Base-by-base conservation (phyloP, 345 rosid species). In the Barbarea vulgaris region DNA sequence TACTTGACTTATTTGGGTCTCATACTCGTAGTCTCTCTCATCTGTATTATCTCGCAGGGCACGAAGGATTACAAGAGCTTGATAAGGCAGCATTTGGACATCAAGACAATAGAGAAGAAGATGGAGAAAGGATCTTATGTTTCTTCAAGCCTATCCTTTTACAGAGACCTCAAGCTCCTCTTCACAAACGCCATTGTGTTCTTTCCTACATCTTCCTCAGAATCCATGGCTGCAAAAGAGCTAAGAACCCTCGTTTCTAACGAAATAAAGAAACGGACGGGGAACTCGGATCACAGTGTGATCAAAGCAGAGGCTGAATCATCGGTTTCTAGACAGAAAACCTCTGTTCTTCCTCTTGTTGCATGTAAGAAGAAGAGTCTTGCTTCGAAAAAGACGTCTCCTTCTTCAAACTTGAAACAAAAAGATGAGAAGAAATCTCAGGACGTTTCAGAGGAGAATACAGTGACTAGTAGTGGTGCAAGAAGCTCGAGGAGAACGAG, bases 131-230 rank as follows among this genome's bases (percentile, higher is more conserved):
- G 89, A 48, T 73, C 34, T n/a, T 90, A 87, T 68, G 62, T 75
- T 24, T 74, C 87, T 37, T 77, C 79, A 60, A 53, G 74, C 25
- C 80, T 83, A 27, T 15, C 67, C 1, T 87, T 87, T 73, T 84
- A 85, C 73, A 85, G 91, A 53, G 96, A 91, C 73, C 79, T 91
- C 19, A 72, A 84, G 75, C 92, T 88, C 79, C 87, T 91, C 76
- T 81, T 86, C 82, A 83, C 81, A 80, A 91, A 91, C 76, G 87
- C 86, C 64, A 42, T 88, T 52, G 85, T 91, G 37, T 87, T 81
- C 82, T 91, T 81, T 70, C 83, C 91, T 31, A 48, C 80, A 56
- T 63, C 82, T 44, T 88, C 94, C 12, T 72, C 65, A 0, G 85
- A 87, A 47, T 87, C 75, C 8, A 18, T 10, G 52, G 70, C 93